Base-by-base conservation (phyloP, 192 early-diverging fungal species). In the Backusella tarrabulga region DNA sequence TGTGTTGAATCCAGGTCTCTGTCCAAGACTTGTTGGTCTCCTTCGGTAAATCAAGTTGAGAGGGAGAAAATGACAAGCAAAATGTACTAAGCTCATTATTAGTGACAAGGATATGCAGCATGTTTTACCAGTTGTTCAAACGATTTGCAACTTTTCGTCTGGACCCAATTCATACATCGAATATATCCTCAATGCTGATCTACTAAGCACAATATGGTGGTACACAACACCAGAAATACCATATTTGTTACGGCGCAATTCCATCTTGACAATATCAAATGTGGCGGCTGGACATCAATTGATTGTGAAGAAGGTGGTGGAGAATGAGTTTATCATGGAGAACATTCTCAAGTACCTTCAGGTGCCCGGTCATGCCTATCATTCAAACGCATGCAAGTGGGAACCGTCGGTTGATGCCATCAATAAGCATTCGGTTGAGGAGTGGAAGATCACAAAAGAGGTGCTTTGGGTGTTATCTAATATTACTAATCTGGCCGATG, bases 221-320 rank as follows among this genome's bases (percentile, higher is more conserved):
- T 72, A 50, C 23, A 72, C 29, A 44, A 50, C 44, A 15, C 71
- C 71, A 21, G 44, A 72, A 12, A 72, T 23, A 72, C 71, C 35
- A 15, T 41, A 44, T 32, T 17, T 32, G 15, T 40, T 75, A 67
- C 73, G 78, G 32, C 73, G 78, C 15, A 74, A 79, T 42, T 74
- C 78, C 2, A 67, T 79, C 29, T 68, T 79, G 14, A 79, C 78
- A 11, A 76, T 79, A 68, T 66, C 78, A 9, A 79, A 79, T 69
- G 50, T 79, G 34, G 73, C 73, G 34, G 78, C 78, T 1, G 78
- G 78, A 38, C 68, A 70, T 34, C 67, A 75, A 50, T 3, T 69
- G 14, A 67, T 68, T 60, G 78, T 79, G 14, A 32, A 46, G 9
- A 34, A 60, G 44, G 67, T 79, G 14, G 35, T 79, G 1, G 26